These are phyloP conservation scores for Blastocystis hominis DNA, from an alignment of 352 stramenopile species.

Conservation along the genomic window DNA sequence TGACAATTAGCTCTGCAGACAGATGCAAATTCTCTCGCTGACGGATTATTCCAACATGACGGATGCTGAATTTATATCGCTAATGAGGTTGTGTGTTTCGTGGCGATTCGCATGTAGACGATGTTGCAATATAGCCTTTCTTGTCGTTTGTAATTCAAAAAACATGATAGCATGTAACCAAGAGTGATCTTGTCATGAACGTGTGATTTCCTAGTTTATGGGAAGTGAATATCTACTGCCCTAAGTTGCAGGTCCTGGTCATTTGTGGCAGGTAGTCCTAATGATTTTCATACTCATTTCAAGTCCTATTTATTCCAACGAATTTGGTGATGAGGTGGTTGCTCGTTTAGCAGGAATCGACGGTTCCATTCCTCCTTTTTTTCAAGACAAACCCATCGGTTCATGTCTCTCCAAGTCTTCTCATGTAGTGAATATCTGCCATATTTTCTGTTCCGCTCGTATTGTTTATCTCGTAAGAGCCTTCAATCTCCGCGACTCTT, in stretches of 20 bases:
- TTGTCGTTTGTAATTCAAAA: background rate
- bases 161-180: conserved; percentile 25
- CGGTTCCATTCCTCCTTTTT: conserved; percentile 2
- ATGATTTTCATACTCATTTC: too few species aligned
- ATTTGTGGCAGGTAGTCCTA: conserved; percentile 9
- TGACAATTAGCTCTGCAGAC: conserved; percentile 6
- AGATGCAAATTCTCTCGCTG: conserved; percentile 32
- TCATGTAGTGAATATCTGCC: background rate
- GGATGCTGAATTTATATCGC: conserved; percentile 28
- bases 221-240: conserved; percentile 54
- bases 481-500: conserved; percentile 29
- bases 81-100: background rate
- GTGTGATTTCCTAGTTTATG: background rate
- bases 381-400: background rate
- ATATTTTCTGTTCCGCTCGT: conserved; percentile 44
- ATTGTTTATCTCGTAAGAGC: background rate
- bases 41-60: conserved; percentile 15
- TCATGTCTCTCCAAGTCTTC: background rate
- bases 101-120: background rate
- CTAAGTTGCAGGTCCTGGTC: conserved; percentile 24
- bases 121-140: conserved; percentile 36
- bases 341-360: conserved; percentile 10
- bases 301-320: conserved; percentile 39
- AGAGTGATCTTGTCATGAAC: background rate
- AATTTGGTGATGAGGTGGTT: conserved; percentile 40